Conservation (phyloP, 176 grass and related monocot genomes). For the Pontederia paniculata region DNA sequence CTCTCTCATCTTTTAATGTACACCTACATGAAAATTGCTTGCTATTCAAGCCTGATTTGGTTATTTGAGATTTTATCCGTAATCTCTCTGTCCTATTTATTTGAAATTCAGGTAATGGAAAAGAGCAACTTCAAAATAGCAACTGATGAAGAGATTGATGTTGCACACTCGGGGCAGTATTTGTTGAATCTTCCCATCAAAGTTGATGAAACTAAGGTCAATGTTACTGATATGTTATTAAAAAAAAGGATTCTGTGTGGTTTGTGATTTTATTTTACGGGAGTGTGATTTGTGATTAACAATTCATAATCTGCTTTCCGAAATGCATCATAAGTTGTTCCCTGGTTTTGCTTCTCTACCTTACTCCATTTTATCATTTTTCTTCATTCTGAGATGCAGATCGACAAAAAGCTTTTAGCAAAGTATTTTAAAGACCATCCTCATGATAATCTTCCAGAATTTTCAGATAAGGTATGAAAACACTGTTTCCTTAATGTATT, state of each 20-base stretch:
- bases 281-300: too few relatives aligned
- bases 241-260: neutral
- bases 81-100: too few relatives aligned
- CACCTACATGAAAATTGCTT: too few relatives aligned
- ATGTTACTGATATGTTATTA: neutral
- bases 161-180: slow-evolving; percentile 86
- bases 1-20: too few relatives aligned
- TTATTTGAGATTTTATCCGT: too few relatives aligned
- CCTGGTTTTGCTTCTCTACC: too few relatives aligned
- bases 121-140: slow-evolving; percentile 92
- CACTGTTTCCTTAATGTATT: neutral
- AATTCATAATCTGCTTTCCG: neutral
- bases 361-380: too few relatives aligned
- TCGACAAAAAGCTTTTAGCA: slow-evolving; percentile 55
- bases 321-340: slow-evolving; percentile 18
- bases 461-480: slow-evolving; percentile 63
- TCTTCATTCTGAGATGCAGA: slow-evolving; percentile 22
- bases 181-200: slow-evolving; percentile 87
- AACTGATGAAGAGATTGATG: slow-evolving; percentile 72
- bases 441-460: slow-evolving; percentile 43
- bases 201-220: slow-evolving; percentile 86
- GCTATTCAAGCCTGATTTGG: too few relatives aligned
- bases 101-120: slow-evolving; percentile 67
- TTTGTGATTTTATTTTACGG: too few relatives aligned
- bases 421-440: slow-evolving; percentile 61